phyloP scores from a whole-genome alignment of 345 rosid species.

The Brassica incana region DNA sequence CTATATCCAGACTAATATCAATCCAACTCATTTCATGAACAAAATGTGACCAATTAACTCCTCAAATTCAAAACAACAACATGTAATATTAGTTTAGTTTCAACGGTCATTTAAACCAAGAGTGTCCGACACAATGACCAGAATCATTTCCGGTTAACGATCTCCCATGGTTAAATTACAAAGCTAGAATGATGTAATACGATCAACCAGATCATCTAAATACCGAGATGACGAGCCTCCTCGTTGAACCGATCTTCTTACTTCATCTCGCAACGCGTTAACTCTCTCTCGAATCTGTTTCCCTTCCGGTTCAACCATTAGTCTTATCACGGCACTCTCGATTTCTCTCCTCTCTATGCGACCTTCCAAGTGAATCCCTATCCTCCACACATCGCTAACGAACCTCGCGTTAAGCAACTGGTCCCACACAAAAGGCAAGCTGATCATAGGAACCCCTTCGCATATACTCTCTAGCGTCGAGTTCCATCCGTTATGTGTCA shows the following conservation, averaged over 20 bases:
- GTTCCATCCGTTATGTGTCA: constrained; percentile 81
- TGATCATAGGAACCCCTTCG: constrained; percentile 69
- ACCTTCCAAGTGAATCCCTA: constrained; percentile 78
- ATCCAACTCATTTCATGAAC: too few species aligned
- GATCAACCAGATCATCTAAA: constrained; percentile 22
- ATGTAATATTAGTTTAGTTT: too few species aligned
- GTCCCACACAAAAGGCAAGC: constrained; percentile 66
- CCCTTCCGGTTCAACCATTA: constrained; percentile 60
- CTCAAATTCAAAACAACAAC: too few species aligned
- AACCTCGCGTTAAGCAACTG: constrained; percentile 62
- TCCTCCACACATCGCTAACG: constrained; percentile 56
- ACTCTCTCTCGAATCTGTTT: constrained; percentile 30
- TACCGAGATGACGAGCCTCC: constrained; percentile 29
- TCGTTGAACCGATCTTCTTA: constrained; percentile 28
- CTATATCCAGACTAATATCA: too few species aligned
- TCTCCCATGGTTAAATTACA: neutral
- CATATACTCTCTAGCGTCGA: constrained; percentile 68
- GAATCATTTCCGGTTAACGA: neutral
- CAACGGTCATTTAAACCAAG: too few species aligned
- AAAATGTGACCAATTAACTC: too few species aligned
- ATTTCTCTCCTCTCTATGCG: constrained; percentile 48
- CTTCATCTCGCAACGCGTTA: constrained; percentile 13
- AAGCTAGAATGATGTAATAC: constrained; percentile 13
- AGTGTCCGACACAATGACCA: too few species aligned
- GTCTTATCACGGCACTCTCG: constrained; percentile 52